Evolutionary conservation across 2,329 filamentous ascomycete genomes (phyloP), one percentile per base, ranked within the genome.

Genomic region (Nothophoma quercina): DNA sequence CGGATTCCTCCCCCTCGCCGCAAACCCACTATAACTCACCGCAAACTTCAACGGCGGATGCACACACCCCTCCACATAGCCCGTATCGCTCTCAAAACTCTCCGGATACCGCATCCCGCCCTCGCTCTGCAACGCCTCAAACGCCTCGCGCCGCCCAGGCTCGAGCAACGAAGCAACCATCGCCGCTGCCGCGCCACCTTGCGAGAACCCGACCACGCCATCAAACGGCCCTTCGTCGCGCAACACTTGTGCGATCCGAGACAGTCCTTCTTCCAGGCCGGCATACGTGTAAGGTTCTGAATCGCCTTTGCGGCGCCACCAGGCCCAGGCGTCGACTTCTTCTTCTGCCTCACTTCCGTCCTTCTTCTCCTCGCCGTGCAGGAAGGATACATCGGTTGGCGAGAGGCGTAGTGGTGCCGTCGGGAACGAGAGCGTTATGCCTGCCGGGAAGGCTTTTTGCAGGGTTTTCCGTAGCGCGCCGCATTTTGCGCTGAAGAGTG

Each of bases 401-500:
- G 71, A 64, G 12, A 81, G 71, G 2, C 69, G 75, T 25, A 79
- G 68, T 0, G 78, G 78, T 5, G 73, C 78, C 22, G 78, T 80
- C 1, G 77, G 76, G 74, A 79, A 59, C 79, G 82, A 46, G 71
- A 80, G 64, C 15, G 77, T 65, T n/a, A 79, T 67, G 23, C 77
- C 78, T 1, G 75, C 75, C 7, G 85, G 83, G 58, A 97, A 88
- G 22, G 85, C 78, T 70, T 96, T 96, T 55, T 80, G 75, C 51
- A 97, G 83, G 46, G 88, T 80, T 75, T 97, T 96, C 65, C 92
- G 86, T 1, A 97, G 81, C 9, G 91, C 91, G 73, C 91, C 90
- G 36, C 91, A 96, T 79, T 97, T 97, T 73, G 88, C 85, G 71
- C 86, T 88, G 83, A 97, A 97, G 58, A 92, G 80, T 4, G 87